Conservation (phyloP, 1,284 basidiomycete genomes). For the Heterobasidion irregulare region DNA sequence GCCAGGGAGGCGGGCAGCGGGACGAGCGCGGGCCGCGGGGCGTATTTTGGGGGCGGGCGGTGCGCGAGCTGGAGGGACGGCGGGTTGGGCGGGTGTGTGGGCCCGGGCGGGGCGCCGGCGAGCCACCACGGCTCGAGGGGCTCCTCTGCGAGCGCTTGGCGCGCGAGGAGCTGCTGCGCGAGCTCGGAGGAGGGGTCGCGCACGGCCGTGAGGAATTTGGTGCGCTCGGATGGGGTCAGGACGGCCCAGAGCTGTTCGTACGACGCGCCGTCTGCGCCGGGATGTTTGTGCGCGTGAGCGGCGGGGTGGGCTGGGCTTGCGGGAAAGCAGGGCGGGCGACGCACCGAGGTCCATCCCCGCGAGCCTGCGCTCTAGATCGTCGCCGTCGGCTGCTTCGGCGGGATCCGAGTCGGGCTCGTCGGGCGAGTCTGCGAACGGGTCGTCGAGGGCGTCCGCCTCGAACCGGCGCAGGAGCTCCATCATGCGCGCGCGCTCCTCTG, state of each 20-base stretch:
- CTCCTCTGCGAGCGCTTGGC: constrained; percentile 41
- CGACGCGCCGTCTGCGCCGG: constrained; percentile 37
- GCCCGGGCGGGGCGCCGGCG: constrained; percentile 4
- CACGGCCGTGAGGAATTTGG: constrained; percentile 49
- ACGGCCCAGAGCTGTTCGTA: constrained; percentile 57
- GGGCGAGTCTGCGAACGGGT: constrained; percentile 15
- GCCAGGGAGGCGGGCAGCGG: constrained; percentile 38
- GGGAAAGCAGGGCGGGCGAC: not conserved
- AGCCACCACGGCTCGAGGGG: constrained; percentile 62
- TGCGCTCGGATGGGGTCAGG: constrained; percentile 48
- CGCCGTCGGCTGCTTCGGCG: constrained; percentile 29
- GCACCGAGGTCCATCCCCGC: constrained; percentile 56
- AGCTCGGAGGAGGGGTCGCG: constrained; percentile 50
- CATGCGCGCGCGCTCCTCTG: constrained; percentile 52
- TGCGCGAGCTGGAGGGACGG: constrained; percentile 4
- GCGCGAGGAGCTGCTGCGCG: constrained; percentile 50
- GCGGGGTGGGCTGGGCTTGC: not conserved
- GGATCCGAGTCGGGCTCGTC: constrained; percentile 13
- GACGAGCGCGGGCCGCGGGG: constrained; percentile 36
- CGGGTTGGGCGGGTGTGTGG: constrained; percentile 1
- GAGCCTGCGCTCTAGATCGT: constrained; percentile 43
- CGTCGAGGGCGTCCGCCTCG: constrained; percentile 46
- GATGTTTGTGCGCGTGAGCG: constrained; percentile 1
- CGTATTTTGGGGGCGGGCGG: constrained; percentile 19
- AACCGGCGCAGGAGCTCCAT: constrained; percentile 62